Evolutionary conservation across 129 eudicot species (phyloP).

Genomic region (Pittosporum tobira): DNA sequence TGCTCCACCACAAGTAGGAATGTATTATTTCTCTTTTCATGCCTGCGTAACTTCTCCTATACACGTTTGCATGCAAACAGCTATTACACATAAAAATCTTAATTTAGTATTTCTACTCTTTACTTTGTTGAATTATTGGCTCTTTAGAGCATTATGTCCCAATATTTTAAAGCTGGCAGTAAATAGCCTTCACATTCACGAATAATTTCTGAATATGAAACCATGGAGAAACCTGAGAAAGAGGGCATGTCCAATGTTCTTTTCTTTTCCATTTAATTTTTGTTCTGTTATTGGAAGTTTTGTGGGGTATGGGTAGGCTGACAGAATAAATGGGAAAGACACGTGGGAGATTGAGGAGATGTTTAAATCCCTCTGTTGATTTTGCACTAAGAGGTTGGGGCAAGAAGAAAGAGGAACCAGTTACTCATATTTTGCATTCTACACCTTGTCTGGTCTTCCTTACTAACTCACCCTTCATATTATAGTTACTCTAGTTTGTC

Average conservation of each 20-base stretch:
- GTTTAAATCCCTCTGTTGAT: background rate
- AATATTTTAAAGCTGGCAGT: background rate
- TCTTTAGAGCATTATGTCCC: background rate
- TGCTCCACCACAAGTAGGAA: background rate
- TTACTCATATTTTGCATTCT: background rate
- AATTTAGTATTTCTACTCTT: background rate
- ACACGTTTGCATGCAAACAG: background rate
- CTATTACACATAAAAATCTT: background rate
- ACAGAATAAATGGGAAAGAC: background rate
- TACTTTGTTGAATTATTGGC: background rate
- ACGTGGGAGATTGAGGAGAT: background rate
- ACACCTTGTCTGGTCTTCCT: constrained; percentile 4
- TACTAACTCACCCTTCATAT: background rate
- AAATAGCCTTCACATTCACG: background rate
- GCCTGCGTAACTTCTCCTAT: too few species aligned
- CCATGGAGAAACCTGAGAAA: too few species aligned
- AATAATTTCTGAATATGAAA: background rate
- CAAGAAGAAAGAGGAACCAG: background rate
- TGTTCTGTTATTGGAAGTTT: background rate
- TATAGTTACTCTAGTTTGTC: background rate
- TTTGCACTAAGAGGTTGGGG: background rate
- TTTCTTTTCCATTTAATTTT: background rate
- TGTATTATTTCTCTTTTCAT: background rate
- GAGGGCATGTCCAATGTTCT: too few species aligned
- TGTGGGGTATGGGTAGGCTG: background rate